These are phyloP conservation scores for Monosporascus sp. DNA, from an alignment of 2,329 filamentous ascomycete genomes.

Conservation along the genomic window DNA sequence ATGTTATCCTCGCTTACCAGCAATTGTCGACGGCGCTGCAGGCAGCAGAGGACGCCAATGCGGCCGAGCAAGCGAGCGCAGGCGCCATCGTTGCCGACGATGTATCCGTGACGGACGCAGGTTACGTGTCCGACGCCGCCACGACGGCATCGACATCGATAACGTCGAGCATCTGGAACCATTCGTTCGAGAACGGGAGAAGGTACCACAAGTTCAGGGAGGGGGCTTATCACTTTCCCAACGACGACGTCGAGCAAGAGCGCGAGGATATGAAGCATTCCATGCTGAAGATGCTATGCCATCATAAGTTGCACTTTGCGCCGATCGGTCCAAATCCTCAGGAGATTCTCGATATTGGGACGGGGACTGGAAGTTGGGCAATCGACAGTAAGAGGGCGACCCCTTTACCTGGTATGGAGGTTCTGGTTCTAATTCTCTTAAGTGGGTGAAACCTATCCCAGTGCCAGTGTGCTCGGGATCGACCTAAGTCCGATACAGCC, in stretches of 20 bases:
- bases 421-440: neutral
- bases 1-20: neutral
- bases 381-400: constrained; percentile 16
- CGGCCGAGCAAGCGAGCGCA: constrained; percentile 6
- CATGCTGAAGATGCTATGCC: constrained; percentile 22
- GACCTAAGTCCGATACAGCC: constrained; percentile 37
- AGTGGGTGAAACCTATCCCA: constrained; percentile 34
- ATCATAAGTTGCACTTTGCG: constrained; percentile 18
- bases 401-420: constrained; percentile 2
- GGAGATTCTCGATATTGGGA: constrained; percentile 25
- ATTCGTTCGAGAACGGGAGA: constrained; percentile 37
- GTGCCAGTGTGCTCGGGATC: constrained; percentile 32
- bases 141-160: constrained; percentile 24
- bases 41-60: constrained; percentile 6
- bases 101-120: constrained; percentile 9
- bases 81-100: constrained; percentile 6
- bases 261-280: constrained; percentile 30
- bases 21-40: neutral
- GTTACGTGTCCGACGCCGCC: constrained; percentile 16
- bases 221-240: constrained; percentile 33
- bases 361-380: constrained; percentile 31
- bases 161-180: constrained; percentile 31
- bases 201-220: constrained; percentile 38
- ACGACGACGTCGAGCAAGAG: constrained; percentile 40
- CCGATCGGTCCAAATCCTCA: constrained; percentile 14